Conservation (phyloP, 169 alveolate species). For the Plasmodium blacklocki region DNA sequence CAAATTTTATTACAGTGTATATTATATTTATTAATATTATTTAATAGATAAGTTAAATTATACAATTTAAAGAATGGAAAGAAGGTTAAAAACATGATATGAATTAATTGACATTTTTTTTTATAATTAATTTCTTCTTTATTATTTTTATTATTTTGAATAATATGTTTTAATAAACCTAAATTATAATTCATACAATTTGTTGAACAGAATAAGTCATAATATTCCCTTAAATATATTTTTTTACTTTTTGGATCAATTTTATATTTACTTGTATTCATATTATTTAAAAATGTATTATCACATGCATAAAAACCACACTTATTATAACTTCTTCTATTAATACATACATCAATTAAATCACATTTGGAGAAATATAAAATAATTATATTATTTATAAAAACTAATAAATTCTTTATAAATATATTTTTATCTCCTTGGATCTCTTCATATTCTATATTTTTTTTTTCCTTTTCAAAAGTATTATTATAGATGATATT, state of each 20-base stretch:
- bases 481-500: neutral
- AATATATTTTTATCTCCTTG: slow-evolving; percentile 20
- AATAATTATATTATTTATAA: slow-evolving; percentile 26
- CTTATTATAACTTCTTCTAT: slow-evolving; percentile 51
- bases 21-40: slow-evolving; percentile 21
- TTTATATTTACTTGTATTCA: slow-evolving; percentile 55
- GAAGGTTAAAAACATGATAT: slow-evolving; percentile 69
- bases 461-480: too few species aligned
- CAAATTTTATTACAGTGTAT: slow-evolving; percentile 14
- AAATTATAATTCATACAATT: slow-evolving; percentile 67
- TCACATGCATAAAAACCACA: slow-evolving; percentile 77
- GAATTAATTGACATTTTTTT: slow-evolving; percentile 45
- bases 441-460: slow-evolving; percentile 4
- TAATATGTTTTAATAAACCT: slow-evolving; percentile 24
- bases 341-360: slow-evolving; percentile 61
- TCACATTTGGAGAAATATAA: slow-evolving; percentile 38
- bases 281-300: slow-evolving; percentile 28
- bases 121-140: slow-evolving; percentile 11
- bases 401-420: slow-evolving; percentile 41
- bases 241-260: slow-evolving; percentile 30
- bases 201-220: slow-evolving; percentile 61
- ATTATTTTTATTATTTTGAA: slow-evolving; percentile 2
- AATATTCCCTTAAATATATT: slow-evolving; percentile 54
- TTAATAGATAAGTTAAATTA: slow-evolving; percentile 26
- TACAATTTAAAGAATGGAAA: slow-evolving; percentile 67